Evolutionary conservation across 31 red algal genomes (phyloP).

Genomic region (Endocladia muricata): DNA sequence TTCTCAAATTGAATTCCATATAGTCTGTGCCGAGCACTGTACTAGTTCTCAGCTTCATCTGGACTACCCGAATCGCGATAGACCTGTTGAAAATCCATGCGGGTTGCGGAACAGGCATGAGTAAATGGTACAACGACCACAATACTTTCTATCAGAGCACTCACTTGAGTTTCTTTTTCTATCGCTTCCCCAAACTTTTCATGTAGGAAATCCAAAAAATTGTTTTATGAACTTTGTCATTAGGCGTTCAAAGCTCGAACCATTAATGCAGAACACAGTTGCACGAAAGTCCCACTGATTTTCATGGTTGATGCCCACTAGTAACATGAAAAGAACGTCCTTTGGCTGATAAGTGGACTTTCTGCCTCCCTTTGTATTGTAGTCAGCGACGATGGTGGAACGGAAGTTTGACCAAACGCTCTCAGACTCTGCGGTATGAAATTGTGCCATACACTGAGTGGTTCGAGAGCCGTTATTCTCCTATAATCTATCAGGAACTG

Average conservation of each 20-base stretch:
- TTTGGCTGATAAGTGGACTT: background rate
- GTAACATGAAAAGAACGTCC: conserved; percentile 1
- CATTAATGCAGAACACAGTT: background rate
- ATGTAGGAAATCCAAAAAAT: background rate
- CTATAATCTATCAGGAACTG: background rate
- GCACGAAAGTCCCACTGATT: background rate
- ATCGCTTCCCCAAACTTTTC: background rate
- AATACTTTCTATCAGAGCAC: background rate
- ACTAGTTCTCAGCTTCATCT: background rate
- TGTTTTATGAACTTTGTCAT: background rate
- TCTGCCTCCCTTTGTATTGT: background rate
- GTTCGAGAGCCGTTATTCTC: background rate
- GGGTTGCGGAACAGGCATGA: background rate
- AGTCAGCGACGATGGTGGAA: background rate
- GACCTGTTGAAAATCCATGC: background rate
- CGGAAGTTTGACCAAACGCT: background rate
- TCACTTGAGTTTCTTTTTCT: background rate
- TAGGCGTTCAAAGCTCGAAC: background rate
- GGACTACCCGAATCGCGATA: background rate
- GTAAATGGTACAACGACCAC: background rate
- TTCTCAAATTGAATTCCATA: conserved; percentile 5
- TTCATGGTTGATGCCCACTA: conserved; percentile 9
- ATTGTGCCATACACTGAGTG: background rate
- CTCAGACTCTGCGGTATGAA: conserved; percentile 2
- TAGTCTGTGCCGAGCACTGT: background rate